These are phyloP conservation scores for Podospora sp. DNA, from an alignment of 495 filamentous ascomycete genomes.

Conservation along the genomic window DNA sequence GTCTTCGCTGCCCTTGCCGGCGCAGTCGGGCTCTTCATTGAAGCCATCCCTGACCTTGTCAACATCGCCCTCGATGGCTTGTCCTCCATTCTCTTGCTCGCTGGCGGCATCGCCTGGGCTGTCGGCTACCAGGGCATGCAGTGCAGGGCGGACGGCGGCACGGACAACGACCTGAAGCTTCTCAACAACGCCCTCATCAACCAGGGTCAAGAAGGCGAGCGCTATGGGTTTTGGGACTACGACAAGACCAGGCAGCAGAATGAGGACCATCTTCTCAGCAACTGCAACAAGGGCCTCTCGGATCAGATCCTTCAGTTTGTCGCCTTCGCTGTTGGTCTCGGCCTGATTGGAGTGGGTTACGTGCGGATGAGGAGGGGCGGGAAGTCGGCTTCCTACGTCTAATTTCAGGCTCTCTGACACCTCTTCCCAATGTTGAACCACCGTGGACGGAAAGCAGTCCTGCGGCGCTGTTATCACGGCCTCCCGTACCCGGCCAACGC, in stretches of 20 bases:
- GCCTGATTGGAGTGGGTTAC: slow-evolving; percentile 27
- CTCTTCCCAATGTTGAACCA: too few species aligned
- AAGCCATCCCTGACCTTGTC: slow-evolving; percentile 43
- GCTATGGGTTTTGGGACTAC: background rate
- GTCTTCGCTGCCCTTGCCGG: slow-evolving; percentile 48
- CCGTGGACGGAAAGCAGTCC: too few species aligned
- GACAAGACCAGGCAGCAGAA: background rate
- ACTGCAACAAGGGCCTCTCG: slow-evolving; percentile 38
- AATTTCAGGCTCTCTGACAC: background rate
- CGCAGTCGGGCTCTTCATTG: slow-evolving; percentile 40
- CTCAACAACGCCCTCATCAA: background rate
- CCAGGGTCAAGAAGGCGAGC: background rate
- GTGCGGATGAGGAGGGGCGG: slow-evolving; percentile 20
- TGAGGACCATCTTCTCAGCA: slow-evolving; percentile 21
- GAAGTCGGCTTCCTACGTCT: background rate
- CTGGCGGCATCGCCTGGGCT: slow-evolving; percentile 56
- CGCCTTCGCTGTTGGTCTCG: slow-evolving; percentile 32
- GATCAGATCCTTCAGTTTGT: slow-evolving; percentile 44
- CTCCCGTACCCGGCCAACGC: too few species aligned
- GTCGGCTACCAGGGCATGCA: slow-evolving; percentile 41
- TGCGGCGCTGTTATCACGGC: too few species aligned
- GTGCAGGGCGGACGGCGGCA: slow-evolving; percentile 32
- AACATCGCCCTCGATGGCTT: slow-evolving; percentile 49
- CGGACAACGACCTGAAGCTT: background rate
- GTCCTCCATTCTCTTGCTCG: slow-evolving; percentile 48